Evolutionary conservation across 192 early-diverging fungal species (phyloP).

Genomic region (Spizellomyces punctatus): DNA sequence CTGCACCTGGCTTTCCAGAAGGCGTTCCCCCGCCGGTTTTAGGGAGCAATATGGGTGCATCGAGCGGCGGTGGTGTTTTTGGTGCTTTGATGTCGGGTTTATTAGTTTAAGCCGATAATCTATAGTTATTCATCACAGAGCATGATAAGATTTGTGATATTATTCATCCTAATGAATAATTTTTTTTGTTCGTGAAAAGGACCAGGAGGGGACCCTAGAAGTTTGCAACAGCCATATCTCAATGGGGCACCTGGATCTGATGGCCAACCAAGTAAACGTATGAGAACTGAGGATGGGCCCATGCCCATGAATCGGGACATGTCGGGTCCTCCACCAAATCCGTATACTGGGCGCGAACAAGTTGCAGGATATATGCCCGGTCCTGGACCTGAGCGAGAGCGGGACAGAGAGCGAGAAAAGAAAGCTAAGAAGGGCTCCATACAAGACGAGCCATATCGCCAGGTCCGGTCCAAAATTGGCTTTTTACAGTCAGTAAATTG

Average conservation of each 20-base stretch:
- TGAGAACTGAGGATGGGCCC: constrained; percentile 11
- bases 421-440: constrained; percentile 3
- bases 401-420: constrained; percentile 6
- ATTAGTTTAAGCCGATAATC: no score
- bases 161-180: not conserved
- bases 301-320: constrained; percentile 6
- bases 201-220: constrained; percentile 10
- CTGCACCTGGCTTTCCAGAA: constrained; percentile 54
- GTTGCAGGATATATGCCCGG: constrained; percentile 1
- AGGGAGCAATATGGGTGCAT: constrained; percentile 48
- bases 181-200: not conserved
- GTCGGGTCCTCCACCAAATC: constrained; percentile 21
- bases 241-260: constrained; percentile 4
- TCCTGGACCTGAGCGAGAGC: constrained; percentile 15
- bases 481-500: no score
- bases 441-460: constrained; percentile 18
- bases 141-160: no score
- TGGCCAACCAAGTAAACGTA: constrained; percentile 15
- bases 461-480: not conserved
- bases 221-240: constrained; percentile 20
- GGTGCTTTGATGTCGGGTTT: constrained; percentile 40
- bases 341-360: constrained; percentile 17
- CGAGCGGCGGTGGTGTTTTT: constrained; percentile 33
- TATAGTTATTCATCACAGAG: no score
- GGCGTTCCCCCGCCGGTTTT: constrained; percentile 66